Percentiles rank a stretch among this genome's conserved stretches.
phyloP scores from a whole-genome alignment of 371 early-diverging fungal genomes.

The Mortierella sp. region DNA sequence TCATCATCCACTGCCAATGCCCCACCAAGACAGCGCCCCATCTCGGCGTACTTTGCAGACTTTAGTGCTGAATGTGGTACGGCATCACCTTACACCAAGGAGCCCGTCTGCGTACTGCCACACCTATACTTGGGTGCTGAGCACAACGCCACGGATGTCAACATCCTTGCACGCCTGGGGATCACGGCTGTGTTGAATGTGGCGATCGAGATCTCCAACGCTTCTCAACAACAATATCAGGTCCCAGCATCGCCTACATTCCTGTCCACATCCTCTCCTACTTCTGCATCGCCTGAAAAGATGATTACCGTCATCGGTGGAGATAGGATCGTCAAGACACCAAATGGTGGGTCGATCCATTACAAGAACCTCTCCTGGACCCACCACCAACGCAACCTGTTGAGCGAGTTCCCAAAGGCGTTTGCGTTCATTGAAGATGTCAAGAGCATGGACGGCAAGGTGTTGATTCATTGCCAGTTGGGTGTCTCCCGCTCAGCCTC shows the following conservation, averaged over 20 bases:
- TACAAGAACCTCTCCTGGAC: conserved; percentile 81
- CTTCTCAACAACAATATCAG: conserved; percentile 18
- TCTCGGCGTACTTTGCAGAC: conserved; percentile 49
- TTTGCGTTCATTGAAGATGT: conserved; percentile 80
- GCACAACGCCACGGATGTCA: conserved; percentile 61
- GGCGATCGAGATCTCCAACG: conserved; percentile 67
- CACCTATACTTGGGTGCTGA: conserved; percentile 77
- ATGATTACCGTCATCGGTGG: background rate
- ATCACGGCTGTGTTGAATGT: conserved; percentile 77
- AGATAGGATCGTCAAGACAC: conserved; percentile 18
- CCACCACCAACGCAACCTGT: conserved; percentile 79
- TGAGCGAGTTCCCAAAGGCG: conserved; percentile 69
- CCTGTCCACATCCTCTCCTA: background rate
- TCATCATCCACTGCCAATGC: background rate
- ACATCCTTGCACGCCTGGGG: conserved; percentile 54
- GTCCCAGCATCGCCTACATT: no score
- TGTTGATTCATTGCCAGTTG: conserved; percentile 90
- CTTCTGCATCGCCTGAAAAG: conserved; percentile 1
- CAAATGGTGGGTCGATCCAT: conserved; percentile 35
- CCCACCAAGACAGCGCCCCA: conserved; percentile 39
- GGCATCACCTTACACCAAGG: conserved; percentile 54
- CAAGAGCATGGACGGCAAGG: conserved; percentile 62
- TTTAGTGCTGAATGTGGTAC: conserved; percentile 44
- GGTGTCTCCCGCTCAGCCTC: conserved; percentile 92
- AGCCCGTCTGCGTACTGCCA: conserved; percentile 73